Conservation (phyloP, 805 yeast species). For the Saturnispora ahearnii region DNA sequence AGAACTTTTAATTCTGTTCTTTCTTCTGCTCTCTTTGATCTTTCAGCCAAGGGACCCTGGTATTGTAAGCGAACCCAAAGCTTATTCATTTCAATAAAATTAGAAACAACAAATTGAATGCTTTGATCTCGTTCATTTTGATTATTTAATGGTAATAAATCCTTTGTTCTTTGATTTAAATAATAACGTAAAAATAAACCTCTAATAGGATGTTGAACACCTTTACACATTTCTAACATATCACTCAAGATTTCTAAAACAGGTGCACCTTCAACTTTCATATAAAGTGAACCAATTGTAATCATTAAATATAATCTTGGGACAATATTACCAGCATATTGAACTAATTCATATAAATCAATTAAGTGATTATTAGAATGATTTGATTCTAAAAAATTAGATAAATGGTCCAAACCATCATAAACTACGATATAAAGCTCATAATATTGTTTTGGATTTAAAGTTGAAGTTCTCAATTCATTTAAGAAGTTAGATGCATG, state of each 20-base stretch:
- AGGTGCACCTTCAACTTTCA: conserved; percentile 72
- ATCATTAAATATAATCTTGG: conserved; percentile 93
- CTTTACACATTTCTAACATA: conserved; percentile 96
- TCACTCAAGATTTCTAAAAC: conserved; percentile 82
- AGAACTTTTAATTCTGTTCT: conserved; percentile 83
- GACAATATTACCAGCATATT: conserved; percentile 86
- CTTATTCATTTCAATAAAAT: conserved; percentile 96
- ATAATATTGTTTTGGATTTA: conserved; percentile 87
- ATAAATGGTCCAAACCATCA: conserved; percentile 67
- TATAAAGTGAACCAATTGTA: conserved; percentile 85
- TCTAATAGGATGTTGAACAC: conserved; percentile 90
- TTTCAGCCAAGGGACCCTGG: conserved; percentile 85
- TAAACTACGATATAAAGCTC: conserved; percentile 78
- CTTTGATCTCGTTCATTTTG: conserved; percentile 48
- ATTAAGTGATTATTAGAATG: conserved; percentile 70
- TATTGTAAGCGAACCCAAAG: conserved; percentile 95
- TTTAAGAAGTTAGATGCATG: conserved; percentile 76
- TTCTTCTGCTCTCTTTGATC: conserved; percentile 64
- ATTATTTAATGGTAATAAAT: conserved; percentile 30
- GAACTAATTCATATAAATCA: conserved; percentile 89
- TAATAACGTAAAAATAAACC: conserved; percentile 89
- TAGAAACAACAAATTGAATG: conserved; percentile 69
- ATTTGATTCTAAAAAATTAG: conserved; percentile 53
- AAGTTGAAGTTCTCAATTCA: conserved; percentile 66
- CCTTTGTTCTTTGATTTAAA: conserved; percentile 73